A percentile compares a stretch with the other conserved stretches of the same genome.
Evolutionary conservation across 805 yeast species (phyloP).

Genomic region (Helenozyma rhizophorensis): DNA sequence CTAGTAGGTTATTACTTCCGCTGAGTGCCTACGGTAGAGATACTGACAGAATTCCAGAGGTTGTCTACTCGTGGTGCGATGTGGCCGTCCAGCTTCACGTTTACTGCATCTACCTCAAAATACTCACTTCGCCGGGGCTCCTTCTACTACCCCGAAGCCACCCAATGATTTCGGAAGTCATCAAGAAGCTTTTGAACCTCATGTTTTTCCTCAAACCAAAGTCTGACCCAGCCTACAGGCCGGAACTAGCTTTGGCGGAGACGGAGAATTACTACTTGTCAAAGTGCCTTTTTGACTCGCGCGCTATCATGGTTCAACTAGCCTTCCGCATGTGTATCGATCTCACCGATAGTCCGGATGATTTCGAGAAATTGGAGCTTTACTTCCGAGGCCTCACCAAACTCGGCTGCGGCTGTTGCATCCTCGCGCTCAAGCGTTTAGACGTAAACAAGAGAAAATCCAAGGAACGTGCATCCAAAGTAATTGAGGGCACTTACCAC

Average conservation of each 20-base stretch:
- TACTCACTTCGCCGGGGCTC: constrained; percentile 21
- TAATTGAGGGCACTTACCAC: not conserved
- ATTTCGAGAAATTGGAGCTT: constrained; percentile 21
- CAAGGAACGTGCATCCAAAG: constrained; percentile 1
- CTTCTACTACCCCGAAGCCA: constrained; percentile 18
- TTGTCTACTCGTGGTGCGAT: constrained; percentile 23
- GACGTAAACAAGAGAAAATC: constrained; percentile 5
- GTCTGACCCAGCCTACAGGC: constrained; percentile 1
- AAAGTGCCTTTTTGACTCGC: constrained; percentile 18
- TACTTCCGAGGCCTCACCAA: constrained; percentile 21
- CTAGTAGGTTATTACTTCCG: constrained; percentile 9
- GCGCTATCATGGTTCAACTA: constrained; percentile 22
- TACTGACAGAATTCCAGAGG: constrained; percentile 2
- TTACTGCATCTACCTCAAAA: constrained; percentile 18
- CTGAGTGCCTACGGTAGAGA: constrained; percentile 14
- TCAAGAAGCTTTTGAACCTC: constrained; percentile 13
- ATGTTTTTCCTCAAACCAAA: constrained; percentile 17
- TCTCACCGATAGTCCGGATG: constrained; percentile 17
- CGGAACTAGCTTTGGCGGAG: constrained; percentile 13
- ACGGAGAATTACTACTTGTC: constrained; percentile 16
- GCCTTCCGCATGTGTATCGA: constrained; percentile 16
- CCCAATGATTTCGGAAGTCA: constrained; percentile 17
- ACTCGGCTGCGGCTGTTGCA: constrained; percentile 20
- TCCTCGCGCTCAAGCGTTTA: constrained; percentile 6
- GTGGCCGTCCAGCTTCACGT: constrained; percentile 20